Evolutionary conservation across 805 yeast species (phyloP).

Genomic region (Kuraishia hungarica): DNA sequence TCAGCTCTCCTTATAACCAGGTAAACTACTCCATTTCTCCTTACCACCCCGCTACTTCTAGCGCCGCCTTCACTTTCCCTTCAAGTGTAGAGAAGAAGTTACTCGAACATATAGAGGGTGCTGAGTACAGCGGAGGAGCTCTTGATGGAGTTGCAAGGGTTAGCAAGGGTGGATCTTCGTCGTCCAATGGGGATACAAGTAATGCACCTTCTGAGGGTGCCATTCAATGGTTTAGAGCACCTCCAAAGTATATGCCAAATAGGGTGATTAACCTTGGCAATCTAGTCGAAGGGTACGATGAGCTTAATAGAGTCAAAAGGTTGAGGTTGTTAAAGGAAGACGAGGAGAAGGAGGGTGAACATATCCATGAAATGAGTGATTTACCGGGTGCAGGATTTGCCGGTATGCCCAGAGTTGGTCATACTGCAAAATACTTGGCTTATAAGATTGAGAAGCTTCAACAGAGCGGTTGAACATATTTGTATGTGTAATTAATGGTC

Average conservation of each 20-base stretch:
- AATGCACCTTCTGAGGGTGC: not conserved
- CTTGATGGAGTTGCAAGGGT: constrained; percentile 20
- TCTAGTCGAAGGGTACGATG: constrained; percentile 1
- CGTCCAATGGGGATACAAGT: not conserved
- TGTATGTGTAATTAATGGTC: no score
- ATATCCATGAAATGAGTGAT: constrained; percentile 6
- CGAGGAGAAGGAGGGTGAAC: constrained; percentile 5
- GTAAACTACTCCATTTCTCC: constrained; percentile 21
- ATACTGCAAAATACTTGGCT: constrained; percentile 66
- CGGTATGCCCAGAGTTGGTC: constrained; percentile 43
- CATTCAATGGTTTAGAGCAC: constrained; percentile 52
- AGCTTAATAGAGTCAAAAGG: constrained; percentile 1
- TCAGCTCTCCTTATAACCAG: constrained; percentile 22
- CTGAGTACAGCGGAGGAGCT: constrained; percentile 22
- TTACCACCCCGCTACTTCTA: constrained; percentile 19
- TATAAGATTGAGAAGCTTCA: constrained; percentile 27
- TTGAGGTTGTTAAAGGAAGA: not conserved
- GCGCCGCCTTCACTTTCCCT: constrained; percentile 27
- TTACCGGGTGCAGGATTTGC: constrained; percentile 17
- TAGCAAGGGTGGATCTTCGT: not conserved
- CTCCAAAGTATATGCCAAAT: constrained; percentile 42
- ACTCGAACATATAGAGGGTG: constrained; percentile 23
- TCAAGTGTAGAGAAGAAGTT: constrained; percentile 24
- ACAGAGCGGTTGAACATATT: not conserved
- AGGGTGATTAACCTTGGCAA: constrained; percentile 20